phyloP scores from a whole-genome alignment of 2,329 filamentous ascomycete species.

The Xylariomycetidae sp. region DNA sequence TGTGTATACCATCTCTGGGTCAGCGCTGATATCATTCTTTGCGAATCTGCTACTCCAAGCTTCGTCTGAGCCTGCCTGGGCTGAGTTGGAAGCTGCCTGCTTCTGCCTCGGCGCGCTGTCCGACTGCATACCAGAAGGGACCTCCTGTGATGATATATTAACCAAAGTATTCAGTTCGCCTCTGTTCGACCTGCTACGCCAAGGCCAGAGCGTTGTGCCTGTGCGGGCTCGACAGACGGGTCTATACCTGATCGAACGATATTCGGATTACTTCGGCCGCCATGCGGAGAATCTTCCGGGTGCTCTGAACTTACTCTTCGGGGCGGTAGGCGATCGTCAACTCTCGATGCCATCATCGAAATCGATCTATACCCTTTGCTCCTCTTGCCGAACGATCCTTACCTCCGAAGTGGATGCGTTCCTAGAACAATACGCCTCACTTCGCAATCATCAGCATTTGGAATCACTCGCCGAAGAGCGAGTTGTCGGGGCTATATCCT shows the following conservation, averaged over 20 bases:
- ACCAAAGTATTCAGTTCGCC: conserved; percentile 56
- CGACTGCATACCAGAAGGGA: conserved; percentile 58
- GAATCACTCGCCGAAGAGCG: conserved; percentile 69
- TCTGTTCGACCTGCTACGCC: conserved; percentile 50
- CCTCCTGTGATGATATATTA: conserved; percentile 55
- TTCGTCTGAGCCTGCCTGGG: conserved; percentile 46
- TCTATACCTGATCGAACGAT: conserved; percentile 65
- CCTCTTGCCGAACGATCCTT: conserved; percentile 67
- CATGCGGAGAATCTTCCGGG: conserved; percentile 63
- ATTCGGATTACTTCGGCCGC: conserved; percentile 71
- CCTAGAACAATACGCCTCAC: conserved; percentile 64
- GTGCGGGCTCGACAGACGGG: conserved; percentile 62
- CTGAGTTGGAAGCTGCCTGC: conserved; percentile 55
- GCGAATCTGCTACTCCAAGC: conserved; percentile 49
- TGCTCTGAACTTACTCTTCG: conserved; percentile 71
- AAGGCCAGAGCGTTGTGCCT: conserved; percentile 50
- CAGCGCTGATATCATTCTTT: conserved; percentile 52
- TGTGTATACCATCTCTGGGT: conserved; percentile 58
- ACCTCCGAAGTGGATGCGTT: conserved; percentile 64
- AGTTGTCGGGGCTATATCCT: conserved; percentile 68
- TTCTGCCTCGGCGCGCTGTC: conserved; percentile 64
- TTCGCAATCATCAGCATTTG: conserved; percentile 54
- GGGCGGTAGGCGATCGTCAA: conserved; percentile 56
- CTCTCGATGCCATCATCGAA: conserved; percentile 67
- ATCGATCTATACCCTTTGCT: conserved; percentile 70